A percentile compares a stretch with the other conserved stretches of the same genome.
phyloP scores from a whole-genome alignment of 345 rosid genomes.

The Pistacia vera region DNA sequence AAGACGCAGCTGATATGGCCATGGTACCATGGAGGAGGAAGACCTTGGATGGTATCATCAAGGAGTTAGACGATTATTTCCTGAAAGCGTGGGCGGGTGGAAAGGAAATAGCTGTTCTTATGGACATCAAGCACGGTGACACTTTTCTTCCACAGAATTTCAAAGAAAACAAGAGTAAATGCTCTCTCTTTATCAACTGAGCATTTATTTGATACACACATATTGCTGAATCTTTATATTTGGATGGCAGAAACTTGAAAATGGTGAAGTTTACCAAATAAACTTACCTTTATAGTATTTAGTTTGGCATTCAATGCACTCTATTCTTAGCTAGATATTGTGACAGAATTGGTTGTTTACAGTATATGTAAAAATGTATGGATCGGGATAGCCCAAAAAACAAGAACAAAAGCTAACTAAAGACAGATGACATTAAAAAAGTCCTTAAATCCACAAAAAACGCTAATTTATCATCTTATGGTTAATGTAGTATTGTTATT shows the following conservation, averaged over 20 bases:
- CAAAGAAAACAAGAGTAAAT: constrained; percentile 69
- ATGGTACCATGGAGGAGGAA: constrained; percentile 48
- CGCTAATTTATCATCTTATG: too few species aligned
- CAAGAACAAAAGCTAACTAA: too few species aligned
- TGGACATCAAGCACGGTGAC: constrained; percentile 59
- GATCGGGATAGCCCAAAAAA: too few species aligned
- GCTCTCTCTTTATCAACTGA: constrained; percentile 1
- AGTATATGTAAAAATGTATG: too few species aligned
- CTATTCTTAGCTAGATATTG: too few species aligned
- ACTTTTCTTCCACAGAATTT: constrained; percentile 46
- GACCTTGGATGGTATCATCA: constrained; percentile 69
- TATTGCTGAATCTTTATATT: background rate
- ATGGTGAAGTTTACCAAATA: background rate
- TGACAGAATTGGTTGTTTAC: too few species aligned
- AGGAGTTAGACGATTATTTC: constrained; percentile 88
- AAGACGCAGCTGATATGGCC: constrained; percentile 43
- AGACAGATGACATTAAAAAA: too few species aligned
- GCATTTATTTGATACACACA: background rate
- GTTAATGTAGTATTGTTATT: background rate
- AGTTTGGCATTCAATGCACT: too few species aligned
- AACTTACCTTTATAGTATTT: too few species aligned
- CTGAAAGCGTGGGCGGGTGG: constrained; percentile 78
- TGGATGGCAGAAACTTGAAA: background rate
- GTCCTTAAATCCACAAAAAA: too few species aligned
- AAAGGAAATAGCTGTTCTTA: constrained; percentile 70